Evolutionary conservation across 768 basidiomycete genomes (phyloP), one percentile per base, ranked within the genome.

Genomic region (Chalciporus piperatus): DNA sequence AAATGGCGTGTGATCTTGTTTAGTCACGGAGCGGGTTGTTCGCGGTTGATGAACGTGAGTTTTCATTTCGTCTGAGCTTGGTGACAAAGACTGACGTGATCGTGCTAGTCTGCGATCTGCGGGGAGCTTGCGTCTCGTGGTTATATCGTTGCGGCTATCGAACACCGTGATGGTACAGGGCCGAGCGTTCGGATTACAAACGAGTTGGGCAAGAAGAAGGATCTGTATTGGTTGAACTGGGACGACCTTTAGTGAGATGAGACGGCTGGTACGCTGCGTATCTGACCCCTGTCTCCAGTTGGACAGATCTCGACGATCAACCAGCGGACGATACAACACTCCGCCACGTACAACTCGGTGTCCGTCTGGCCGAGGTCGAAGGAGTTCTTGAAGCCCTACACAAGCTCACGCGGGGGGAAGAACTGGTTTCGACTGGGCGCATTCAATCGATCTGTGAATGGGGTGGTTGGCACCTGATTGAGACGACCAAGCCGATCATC

Each of bases 121-220:
- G 71, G 75, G 0, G 73, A 74, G 45, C 59, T 79, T 48, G 76
- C 77, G 0, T 72, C 70, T 4, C 58, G 71, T 14, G 78, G 80
- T 0, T 77, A 73, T 52, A 61, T 80, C 32, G 77, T 79, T 2
- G 68, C 70, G 11, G 72, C 72, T 3, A 52, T 80, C 20, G 78
- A 80, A 50, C 78, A 79, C 48, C 67, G 72, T 20, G 78, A 81
- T 48, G 78, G 76, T 1, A 74, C 73, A 2, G 72, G 71, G 8
- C 78, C 78, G 23, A 59, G 57, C 8, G 65, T 65, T 13, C 60
- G 54, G 16, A 51, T 62, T 38, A 60, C 51, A 32, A 53, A 55
- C 20, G 61, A 56, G 39, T 51, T 51, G 9, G 64, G 65, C 27
- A 51, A 54, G 43, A 60, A 52, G n/a, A 60, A 47, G 1, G 64